These are phyloP conservation scores for Paramyrothecium roridum DNA, from an alignment of 2,329 filamentous ascomycete species.

Conservation along the genomic window DNA sequence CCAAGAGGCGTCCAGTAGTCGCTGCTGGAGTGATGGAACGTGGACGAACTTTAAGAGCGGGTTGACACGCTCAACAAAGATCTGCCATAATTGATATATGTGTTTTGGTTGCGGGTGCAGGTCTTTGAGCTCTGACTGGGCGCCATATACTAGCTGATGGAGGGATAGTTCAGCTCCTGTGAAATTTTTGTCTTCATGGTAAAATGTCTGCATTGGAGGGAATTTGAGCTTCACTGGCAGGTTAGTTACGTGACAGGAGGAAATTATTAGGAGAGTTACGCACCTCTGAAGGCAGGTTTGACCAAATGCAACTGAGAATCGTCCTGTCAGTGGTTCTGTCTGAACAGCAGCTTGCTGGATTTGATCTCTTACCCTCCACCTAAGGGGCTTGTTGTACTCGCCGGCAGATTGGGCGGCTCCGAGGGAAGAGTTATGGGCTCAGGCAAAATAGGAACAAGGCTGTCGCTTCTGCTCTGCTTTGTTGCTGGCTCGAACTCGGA, in stretches of 20 bases:
- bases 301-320: conserved; percentile 13
- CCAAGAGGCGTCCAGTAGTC: conserved; percentile 25
- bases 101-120: conserved; percentile 25
- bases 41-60: conserved; percentile 27
- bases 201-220: conserved; percentile 13
- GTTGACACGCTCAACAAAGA: conserved; percentile 26
- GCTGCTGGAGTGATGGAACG: conserved; percentile 25
- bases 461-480: neutral
- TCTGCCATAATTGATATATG: conserved; percentile 27
- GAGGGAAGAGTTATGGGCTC: no score
- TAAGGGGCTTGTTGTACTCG: no score
- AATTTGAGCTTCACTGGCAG: conserved; percentile 14
- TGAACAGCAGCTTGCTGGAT: neutral
- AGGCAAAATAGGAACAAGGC: neutral
- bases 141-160: neutral
- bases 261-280: neutral
- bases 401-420: no score
- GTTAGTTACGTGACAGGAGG: neutral
- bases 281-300: conserved; percentile 13
- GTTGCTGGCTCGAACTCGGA: conserved; percentile 7
- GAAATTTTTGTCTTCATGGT: conserved; percentile 15
- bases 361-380: no score
- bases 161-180: conserved; percentile 9
- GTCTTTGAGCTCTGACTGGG: neutral
- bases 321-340: neutral